These are phyloP conservation scores for Colletotrichum siamense DNA, from an alignment of 2,329 filamentous ascomycete species.

Conservation along the genomic window DNA sequence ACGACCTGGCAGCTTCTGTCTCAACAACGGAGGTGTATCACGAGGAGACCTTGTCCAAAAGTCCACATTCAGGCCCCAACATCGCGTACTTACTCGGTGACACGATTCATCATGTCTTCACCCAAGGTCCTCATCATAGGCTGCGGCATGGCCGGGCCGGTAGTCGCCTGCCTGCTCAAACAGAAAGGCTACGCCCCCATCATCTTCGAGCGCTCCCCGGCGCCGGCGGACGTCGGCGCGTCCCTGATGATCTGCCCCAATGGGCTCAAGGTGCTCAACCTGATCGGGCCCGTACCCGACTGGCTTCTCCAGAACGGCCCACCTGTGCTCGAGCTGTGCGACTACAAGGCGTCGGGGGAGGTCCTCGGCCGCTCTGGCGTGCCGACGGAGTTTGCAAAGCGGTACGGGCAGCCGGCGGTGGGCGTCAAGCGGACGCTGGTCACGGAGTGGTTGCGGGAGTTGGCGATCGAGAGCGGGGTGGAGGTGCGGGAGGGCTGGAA, in stretches of 20 bases:
- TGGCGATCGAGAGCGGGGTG: conserved; percentile 20
- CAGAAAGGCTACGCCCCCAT: conserved; percentile 29
- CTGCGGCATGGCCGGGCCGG: conserved; percentile 28
- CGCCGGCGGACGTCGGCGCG: conserved; percentile 27
- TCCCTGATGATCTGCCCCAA: conserved; percentile 31
- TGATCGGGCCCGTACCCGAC: conserved; percentile 19
- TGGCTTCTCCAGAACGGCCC: background rate
- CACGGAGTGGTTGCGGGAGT: conserved; percentile 22
- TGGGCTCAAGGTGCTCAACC: conserved; percentile 27
- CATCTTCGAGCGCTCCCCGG: conserved; percentile 28
- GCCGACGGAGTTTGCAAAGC: conserved; percentile 20
- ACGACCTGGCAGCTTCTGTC: background rate
- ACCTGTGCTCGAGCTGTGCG: conserved; percentile 23
- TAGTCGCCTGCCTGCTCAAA: conserved; percentile 26
- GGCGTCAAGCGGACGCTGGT: conserved; percentile 26
- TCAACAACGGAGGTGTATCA: background rate
- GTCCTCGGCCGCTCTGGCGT: conserved; percentile 24
- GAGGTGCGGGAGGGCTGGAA: conserved; percentile 29
- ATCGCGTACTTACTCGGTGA: background rate
- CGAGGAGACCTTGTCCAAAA: background rate
- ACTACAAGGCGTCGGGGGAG: conserved; percentile 22
- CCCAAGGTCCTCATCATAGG: conserved; percentile 27
- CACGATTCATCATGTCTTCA: background rate
- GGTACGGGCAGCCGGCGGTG: conserved; percentile 25
- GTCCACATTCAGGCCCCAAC: too few relatives aligned